Percentiles rank a stretch among this genome's conserved stretches.
Evolutionary conservation across 352 stramenopile genomes (phyloP).

Genomic region (Globisporangium uncinulatum): DNA sequence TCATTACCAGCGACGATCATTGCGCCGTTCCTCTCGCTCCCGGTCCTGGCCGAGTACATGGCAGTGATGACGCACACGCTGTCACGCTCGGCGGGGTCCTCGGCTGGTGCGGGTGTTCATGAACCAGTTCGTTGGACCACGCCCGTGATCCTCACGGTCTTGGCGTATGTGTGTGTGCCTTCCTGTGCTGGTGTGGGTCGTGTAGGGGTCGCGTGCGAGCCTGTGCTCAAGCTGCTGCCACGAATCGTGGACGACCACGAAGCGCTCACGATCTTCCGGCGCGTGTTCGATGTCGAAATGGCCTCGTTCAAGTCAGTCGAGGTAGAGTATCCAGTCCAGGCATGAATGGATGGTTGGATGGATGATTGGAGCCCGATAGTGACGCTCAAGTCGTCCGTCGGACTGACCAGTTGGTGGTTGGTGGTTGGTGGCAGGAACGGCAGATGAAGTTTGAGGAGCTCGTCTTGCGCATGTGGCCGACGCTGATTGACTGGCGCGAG

Average conservation of each 20-base stretch:
- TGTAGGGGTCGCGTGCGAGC: conserved; percentile 51
- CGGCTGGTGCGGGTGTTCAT: conserved; percentile 23
- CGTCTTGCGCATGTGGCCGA: conserved; percentile 74
- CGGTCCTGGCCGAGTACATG: conserved; percentile 75
- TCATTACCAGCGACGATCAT: conserved; percentile 70
- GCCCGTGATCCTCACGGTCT: neutral
- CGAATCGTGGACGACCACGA: conserved; percentile 70
- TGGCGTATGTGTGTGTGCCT: neutral
- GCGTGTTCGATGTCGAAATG: conserved; percentile 54
- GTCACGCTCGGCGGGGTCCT: conserved; percentile 26
- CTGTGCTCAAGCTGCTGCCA: conserved; percentile 59
- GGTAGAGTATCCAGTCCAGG: conserved; percentile 15
- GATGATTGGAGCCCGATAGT: too few relatives aligned
- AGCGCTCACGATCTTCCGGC: conserved; percentile 52
- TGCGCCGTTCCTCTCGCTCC: conserved; percentile 52
- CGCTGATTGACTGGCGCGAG: conserved; percentile 50
- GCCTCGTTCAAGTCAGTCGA: conserved; percentile 29
- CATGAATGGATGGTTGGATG: too few relatives aligned
- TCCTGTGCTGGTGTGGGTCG: neutral
- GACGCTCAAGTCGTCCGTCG: neutral
- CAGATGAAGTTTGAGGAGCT: conserved; percentile 60
- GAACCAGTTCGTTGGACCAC: neutral
- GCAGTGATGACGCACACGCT: conserved; percentile 50
- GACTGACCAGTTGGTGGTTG: neutral
- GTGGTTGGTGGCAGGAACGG: conserved; percentile 30